These are phyloP conservation scores for Fusarium pseudocircinatum DNA, from an alignment of 2,329 filamentous ascomycete genomes.

Conservation along the genomic window DNA sequence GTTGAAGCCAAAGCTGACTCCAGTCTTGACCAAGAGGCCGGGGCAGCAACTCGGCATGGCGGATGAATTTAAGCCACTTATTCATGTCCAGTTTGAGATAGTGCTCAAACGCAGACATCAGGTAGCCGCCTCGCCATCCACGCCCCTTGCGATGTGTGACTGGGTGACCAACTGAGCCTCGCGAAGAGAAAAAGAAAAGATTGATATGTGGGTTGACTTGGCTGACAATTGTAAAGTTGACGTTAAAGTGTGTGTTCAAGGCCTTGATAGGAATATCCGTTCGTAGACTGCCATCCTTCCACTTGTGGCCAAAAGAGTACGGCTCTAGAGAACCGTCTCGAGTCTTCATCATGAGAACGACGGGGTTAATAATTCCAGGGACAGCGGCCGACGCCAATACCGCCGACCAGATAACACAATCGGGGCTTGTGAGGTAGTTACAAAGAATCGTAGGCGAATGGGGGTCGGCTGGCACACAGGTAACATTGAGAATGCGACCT, in stretches of 20 bases:
- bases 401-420: conserved; percentile 98
- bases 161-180: conserved; percentile 89
- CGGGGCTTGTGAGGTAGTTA: conserved; percentile 93
- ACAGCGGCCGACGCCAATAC: conserved; percentile 95
- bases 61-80: conserved; percentile 96
- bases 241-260: conserved; percentile 96
- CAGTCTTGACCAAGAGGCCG: conserved; percentile 94
- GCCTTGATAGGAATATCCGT: conserved; percentile 97
- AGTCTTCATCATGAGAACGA: conserved; percentile 91
- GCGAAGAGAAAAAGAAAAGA: conserved; percentile 97
- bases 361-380: conserved; percentile 93
- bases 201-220: conserved; percentile 98
- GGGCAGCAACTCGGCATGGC: conserved; percentile 90
- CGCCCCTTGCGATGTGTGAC: conserved; percentile 93
- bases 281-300: conserved; percentile 95
- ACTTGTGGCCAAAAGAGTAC: conserved; percentile 98
- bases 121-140: conserved; percentile 94
- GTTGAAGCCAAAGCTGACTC: conserved; percentile 95
- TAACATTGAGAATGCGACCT: conserved; percentile 93
- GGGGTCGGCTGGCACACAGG: conserved; percentile 94
- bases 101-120: conserved; percentile 91
- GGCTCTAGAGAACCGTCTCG: conserved; percentile 80
- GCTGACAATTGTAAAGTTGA: conserved; percentile 92
- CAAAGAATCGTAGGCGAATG: conserved; percentile 91
- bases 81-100: conserved; percentile 96